Percentiles rank a stretch among this genome's conserved stretches.
Evolutionary conservation across 2,329 filamentous ascomycete genomes (phyloP).

Genomic region (Fusarium oxysporum): DNA sequence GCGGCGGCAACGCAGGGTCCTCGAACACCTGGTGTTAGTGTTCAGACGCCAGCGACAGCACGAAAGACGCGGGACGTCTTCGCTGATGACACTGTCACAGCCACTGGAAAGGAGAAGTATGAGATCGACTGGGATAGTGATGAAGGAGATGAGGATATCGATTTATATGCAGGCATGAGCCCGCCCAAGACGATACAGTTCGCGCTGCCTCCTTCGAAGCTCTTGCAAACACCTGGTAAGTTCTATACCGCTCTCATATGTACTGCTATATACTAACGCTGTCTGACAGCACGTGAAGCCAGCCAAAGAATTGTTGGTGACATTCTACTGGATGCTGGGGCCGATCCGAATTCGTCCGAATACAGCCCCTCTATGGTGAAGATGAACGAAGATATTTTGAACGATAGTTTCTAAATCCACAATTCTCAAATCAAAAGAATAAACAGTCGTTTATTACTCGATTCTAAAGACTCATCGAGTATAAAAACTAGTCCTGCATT

Average conservation of each 20-base stretch:
- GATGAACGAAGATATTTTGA: conserved; percentile 70
- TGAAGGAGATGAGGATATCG: conserved; percentile 73
- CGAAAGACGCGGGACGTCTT: conserved; percentile 65
- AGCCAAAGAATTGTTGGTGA: conserved; percentile 86
- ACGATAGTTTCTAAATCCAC: conserved; percentile 67
- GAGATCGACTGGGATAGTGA: conserved; percentile 82
- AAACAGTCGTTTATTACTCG: neutral
- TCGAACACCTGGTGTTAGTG: conserved; percentile 84
- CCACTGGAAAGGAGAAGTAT: conserved; percentile 54
- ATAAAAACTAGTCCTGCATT: conserved; percentile 1
- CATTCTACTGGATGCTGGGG: conserved; percentile 80
- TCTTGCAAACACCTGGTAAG: conserved; percentile 83
- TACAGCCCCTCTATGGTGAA: conserved; percentile 75
- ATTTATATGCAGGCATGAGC: conserved; percentile 77
- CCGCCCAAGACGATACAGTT: conserved; percentile 96
- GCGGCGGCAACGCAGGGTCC: conserved; percentile 61
- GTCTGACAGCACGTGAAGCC: conserved; percentile 74
- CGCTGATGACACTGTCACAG: conserved; percentile 42
- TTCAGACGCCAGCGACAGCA: conserved; percentile 76
- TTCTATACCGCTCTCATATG: neutral
- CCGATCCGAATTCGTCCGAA: conserved; percentile 64
- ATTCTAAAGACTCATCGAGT: neutral
- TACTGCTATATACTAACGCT: neutral
- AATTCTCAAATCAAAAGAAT: neutral
- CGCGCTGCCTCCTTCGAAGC: conserved; percentile 78